Evolutionary conservation across 2,329 filamentous ascomycete genomes (phyloP), one percentile per base, ranked within the genome.

Genomic region (Sclerotinia trifoliorum): DNA sequence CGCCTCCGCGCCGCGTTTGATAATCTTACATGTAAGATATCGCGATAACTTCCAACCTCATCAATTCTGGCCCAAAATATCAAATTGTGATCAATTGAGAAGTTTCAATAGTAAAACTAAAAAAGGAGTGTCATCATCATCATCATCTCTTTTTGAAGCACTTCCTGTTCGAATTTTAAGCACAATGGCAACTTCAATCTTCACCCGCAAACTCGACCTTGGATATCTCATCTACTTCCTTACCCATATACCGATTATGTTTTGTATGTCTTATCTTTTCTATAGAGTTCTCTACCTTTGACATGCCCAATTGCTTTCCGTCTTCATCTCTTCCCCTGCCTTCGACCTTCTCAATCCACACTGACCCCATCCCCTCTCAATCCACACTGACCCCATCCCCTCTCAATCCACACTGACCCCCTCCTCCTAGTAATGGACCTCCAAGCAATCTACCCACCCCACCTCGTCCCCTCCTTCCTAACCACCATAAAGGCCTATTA

Each of bases 161-260:
- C 6, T 21, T 29, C 7, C 54, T 44, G 1, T 35, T 35, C 6
- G 64, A 17, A 49, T 0, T 3, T 46, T 21, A 29, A 29, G 44
- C 15, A 70, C 26, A 49, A 78, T 78, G 76, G 68, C 71, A 5
- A 58, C 69, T 19, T 74, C 74, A 44, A 73, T 77, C 7, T 70
- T 75, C 29, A 69, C 72, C 0, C 75, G 77, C 21, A 78, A 78
- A 63, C 70, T 73, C 46, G 77, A 78, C 58, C 70, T 77, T 0
- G 69, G 69, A 5, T 86, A 86, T 72, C 80, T 90, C 6, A 72
- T 83, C 51, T 90, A 90, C 80, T 90, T 91, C 78, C 67, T 81
- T 64, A 83, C 85, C 29, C 86, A 89, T 74, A 76, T 90, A 46
- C 86, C 86, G 0, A 80, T 89, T 51, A 85, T 89, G 78, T 82